Conservation (phyloP, 805 yeast genomes). For the Candida succiphila region DNA sequence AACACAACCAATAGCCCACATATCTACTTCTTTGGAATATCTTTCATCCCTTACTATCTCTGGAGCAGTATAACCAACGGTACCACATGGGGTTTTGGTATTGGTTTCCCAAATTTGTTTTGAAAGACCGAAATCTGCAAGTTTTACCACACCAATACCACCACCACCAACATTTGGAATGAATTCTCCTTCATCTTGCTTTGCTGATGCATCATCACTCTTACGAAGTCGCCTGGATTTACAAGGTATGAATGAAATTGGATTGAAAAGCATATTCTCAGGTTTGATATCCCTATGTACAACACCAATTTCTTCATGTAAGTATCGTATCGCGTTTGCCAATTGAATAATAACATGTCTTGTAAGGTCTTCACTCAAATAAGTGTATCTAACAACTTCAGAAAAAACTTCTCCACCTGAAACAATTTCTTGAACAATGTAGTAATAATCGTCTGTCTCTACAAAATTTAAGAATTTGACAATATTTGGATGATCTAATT, state of each 20-base stretch:
- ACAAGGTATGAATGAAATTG: constrained; percentile 43
- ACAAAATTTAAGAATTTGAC: constrained; percentile 57
- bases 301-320: constrained; percentile 66
- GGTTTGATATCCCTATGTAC: constrained; percentile 83
- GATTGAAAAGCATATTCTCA: constrained; percentile 60
- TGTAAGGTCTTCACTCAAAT: constrained; percentile 62
- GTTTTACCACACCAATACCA: constrained; percentile 77
- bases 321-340: constrained; percentile 55
- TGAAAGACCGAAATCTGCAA: constrained; percentile 94
- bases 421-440: constrained; percentile 64
- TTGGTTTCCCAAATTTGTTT: constrained; percentile 82
- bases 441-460: constrained; percentile 52
- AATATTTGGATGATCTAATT: constrained; percentile 52
- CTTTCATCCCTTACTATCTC: constrained; percentile 92
- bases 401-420: constrained; percentile 75
- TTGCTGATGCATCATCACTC: constrained; percentile 60
- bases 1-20: constrained; percentile 99
- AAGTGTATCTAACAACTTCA: constrained; percentile 68
- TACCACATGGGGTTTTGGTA: constrained; percentile 97
- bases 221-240: constrained; percentile 30
- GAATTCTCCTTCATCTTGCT: constrained; percentile 84
- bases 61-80: constrained; percentile 98
- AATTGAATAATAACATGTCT: constrained; percentile 68
- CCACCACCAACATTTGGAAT: constrained; percentile 82
- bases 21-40: constrained; percentile 89